A percentile compares a stretch with the other conserved stretches of the same genome.
These are phyloP conservation scores for Fusarium tuaranense DNA, from an alignment of 2,329 filamentous ascomycete genomes.

Conservation along the genomic window DNA sequence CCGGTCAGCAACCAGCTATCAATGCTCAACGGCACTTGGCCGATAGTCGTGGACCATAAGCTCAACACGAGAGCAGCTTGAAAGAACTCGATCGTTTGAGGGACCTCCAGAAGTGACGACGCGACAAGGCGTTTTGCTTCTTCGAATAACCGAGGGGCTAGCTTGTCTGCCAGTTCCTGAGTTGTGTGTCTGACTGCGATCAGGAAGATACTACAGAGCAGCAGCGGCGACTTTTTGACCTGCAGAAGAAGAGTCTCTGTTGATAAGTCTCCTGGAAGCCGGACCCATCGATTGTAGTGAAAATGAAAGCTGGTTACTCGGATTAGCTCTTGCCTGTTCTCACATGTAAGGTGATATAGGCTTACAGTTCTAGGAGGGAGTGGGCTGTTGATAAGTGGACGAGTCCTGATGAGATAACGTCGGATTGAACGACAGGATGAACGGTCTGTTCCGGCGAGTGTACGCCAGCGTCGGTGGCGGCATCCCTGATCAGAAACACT, in stretches of 20 bases:
- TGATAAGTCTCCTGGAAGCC: slow-evolving; percentile 32
- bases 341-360: not conserved
- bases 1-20: slow-evolving; percentile 45
- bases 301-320: slow-evolving; percentile 32
- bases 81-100: slow-evolving; percentile 40
- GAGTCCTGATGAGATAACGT: slow-evolving; percentile 40
- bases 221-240: slow-evolving; percentile 32
- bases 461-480: slow-evolving; percentile 41
- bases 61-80: slow-evolving; percentile 41
- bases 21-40: slow-evolving; percentile 42
- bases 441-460: slow-evolving; percentile 23
- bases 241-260: slow-evolving; percentile 15
- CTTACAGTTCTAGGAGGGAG: slow-evolving; percentile 38
- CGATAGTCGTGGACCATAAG: slow-evolving; percentile 45
- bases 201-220: slow-evolving; percentile 41
- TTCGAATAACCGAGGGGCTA: slow-evolving; percentile 40
- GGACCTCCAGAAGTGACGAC: slow-evolving; percentile 21
- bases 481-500: slow-evolving; percentile 44
- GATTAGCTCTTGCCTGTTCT: not conserved
- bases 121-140: slow-evolving; percentile 38
- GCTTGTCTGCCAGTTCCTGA: slow-evolving; percentile 34
- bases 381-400: slow-evolving; percentile 30
- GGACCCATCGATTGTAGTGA: slow-evolving; percentile 46
- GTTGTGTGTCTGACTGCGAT: slow-evolving; percentile 43
- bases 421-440: not conserved